Base-by-base conservation (phyloP, 768 basidiomycete genomes). In the Lepiota subincarnata region DNA sequence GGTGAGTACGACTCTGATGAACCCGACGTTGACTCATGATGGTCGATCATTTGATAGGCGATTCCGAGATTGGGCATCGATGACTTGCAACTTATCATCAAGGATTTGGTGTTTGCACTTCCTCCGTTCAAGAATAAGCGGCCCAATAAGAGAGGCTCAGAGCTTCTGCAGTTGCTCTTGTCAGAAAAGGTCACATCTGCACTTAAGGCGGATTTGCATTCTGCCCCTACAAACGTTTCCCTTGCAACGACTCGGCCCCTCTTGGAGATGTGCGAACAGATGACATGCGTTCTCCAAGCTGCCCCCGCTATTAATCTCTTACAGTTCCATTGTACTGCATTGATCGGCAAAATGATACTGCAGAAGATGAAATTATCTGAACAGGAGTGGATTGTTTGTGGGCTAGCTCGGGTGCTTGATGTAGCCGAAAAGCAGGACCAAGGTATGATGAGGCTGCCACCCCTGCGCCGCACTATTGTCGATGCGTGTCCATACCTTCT, bases 401-500 rank as follows among this genome's bases (percentile, higher is more conserved):
- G 70, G 60, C 64, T 84, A 18, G 73, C 77, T 51, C 73, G 76
- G 44, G 59, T 71, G 0, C 70, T 82, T 50, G 62, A 24, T 19
- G 55, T 55, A 16, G 48, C 48, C 40, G 63, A 69, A 43, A 61
- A 57, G 6, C 56, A 59, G 14, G 58, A 61, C 16, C 64, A 63
- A 16, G 65, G 65, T 2, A 47, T 57, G 22, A 47, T 57, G 22
- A 63, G 73, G 55, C 56, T 73, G 43, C 50, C 62, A n/a, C 60
- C 67, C 22, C 59, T 81, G 42, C 75, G 71, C 36, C 72, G 70
- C 56, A 77, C 78, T 57, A 65, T 79, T 35, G 70, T 79, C 3
- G 81, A 83, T 55, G 76, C 80, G 6, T 75, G 71, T 37, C 70
- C 77, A 5, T 70, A 69, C 37, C 57, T 80, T 18, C 68, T 84